Base-by-base conservation (phyloP, 1,284 basidiomycete species). In the Microbotryum scabiosae region DNA sequence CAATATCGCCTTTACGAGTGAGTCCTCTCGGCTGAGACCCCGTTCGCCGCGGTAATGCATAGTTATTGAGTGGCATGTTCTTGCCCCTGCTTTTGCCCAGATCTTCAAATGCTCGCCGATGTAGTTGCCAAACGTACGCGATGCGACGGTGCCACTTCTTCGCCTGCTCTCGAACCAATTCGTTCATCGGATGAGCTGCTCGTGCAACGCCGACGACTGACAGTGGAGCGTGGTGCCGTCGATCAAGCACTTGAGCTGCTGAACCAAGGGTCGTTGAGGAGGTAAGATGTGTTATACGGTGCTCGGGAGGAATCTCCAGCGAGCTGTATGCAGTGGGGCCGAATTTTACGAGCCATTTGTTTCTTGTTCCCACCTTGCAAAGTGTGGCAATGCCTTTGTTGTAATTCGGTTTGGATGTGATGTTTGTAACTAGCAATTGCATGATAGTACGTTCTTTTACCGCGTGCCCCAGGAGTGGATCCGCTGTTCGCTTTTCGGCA, bases 41-140 rank as follows among this genome's bases (percentile, higher is more conserved):
- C 36, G 12, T 2, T 41, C 36, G 14, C 5, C 36, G 36, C 36
- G 36, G 36, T 23, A 18, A 49, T 14, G 47, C 26, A 23, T 7
- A n/a, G 14, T 14, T 12, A 28, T 18, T 49, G 47, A 49, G 47
- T n/a, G n/a, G 21, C 12, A 23, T 49, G 26, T 26, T 26, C 9
- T 26, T 28, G n/a, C 23, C 3, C 45, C 18, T 46, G 45, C 44
- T 6, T 10, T 21, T 54, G 6, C 25, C 18, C 71, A 51, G 71
- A 73, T 57, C 61, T 73, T n/a, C 66, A 70, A 49, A 62, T 73
- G 62, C 63, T 73, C 41, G 72, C 72, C 54, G 71, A 71, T 49
- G 72, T 73, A 25, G 71, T 73, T 25, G 68, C 69, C 45, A 70
- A 68, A 50, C 61, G 69, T 4, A 69, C 71, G 20, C 62, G 56